Conservation (phyloP, 495 filamentous ascomycete species). For the Hypoxylon perforatum region DNA sequence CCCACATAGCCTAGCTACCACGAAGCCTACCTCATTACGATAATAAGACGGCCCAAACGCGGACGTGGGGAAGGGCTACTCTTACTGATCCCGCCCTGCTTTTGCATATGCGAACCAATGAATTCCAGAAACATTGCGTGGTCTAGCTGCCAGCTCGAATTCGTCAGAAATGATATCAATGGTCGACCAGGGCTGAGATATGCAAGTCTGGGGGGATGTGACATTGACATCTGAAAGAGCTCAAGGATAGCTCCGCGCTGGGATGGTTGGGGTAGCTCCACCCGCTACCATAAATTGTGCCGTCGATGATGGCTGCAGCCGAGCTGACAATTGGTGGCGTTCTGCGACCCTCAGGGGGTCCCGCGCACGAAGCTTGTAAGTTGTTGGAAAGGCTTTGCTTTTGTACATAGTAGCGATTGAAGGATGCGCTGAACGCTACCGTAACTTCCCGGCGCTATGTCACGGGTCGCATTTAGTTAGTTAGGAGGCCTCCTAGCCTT, state of each 20-base stretch:
- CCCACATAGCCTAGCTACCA: background rate
- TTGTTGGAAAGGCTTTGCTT: constrained; percentile 24
- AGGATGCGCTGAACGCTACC: background rate
- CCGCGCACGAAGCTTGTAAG: constrained; percentile 14
- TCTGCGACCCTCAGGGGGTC: background rate
- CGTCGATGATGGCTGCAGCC: background rate
- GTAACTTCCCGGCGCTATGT: constrained; percentile 5
- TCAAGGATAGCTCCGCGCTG: background rate
- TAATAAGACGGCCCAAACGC: constrained; percentile 17
- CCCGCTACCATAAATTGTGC: background rate
- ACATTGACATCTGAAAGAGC: constrained; percentile 11
- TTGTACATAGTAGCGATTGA: background rate
- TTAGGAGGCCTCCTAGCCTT: constrained; percentile 5
- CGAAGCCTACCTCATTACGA: constrained; percentile 2
- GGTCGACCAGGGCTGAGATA: too few relatives aligned
- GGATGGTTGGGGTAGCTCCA: constrained; percentile 12
- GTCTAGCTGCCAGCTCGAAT: constrained; percentile 9
- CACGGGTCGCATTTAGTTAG: background rate
- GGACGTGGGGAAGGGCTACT: constrained; percentile 19
- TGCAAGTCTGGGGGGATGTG: background rate
- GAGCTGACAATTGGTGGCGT: constrained; percentile 4
- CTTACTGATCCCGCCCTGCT: background rate
- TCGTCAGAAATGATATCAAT: constrained; percentile 27
- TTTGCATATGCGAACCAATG: constrained; percentile 21
- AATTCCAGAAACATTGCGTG: constrained; percentile 4